phyloP scores from a whole-genome alignment of 2,329 filamentous ascomycete genomes.

The Colletotrichum sansevieriae region DNA sequence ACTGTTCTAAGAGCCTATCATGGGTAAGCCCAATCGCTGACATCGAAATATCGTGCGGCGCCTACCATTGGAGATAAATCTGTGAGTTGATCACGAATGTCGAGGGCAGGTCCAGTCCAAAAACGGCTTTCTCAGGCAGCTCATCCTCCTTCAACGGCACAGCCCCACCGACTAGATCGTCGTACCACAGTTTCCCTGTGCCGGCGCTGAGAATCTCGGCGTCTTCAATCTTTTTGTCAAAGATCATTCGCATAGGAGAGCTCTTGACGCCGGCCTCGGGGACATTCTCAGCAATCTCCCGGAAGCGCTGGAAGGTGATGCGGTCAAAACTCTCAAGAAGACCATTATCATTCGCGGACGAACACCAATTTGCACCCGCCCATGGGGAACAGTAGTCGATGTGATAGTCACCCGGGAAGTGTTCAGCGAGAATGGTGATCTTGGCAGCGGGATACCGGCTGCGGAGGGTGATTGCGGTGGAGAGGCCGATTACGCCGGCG shows the following conservation, averaged over 20 bases:
- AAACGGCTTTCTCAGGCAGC: constrained; percentile 51
- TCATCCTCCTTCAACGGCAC: constrained; percentile 46
- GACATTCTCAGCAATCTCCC: constrained; percentile 29
- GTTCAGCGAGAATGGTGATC: constrained; percentile 82
- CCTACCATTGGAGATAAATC: constrained; percentile 82
- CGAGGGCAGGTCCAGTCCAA: constrained; percentile 50
- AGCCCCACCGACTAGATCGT: constrained; percentile 54
- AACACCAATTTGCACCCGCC: constrained; percentile 81
- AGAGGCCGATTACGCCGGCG: constrained; percentile 77
- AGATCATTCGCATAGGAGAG: constrained; percentile 43
- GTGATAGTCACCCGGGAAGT: constrained; percentile 95
- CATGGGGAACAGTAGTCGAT: constrained; percentile 92
- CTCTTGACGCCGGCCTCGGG: constrained; percentile 35
- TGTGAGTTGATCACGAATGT: constrained; percentile 75
- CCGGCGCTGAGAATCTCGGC: constrained; percentile 50
- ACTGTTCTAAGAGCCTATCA: constrained; percentile 76
- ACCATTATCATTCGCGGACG: constrained; percentile 69
- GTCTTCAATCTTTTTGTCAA: constrained; percentile 42
- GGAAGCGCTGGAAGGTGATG: constrained; percentile 43
- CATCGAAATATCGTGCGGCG: no score
- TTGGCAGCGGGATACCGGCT: constrained; percentile 10
- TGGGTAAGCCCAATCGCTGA: background rate
- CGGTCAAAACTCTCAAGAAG: constrained; percentile 41
- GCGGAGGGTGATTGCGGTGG: constrained; percentile 77
- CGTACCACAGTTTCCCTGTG: constrained; percentile 57